A percentile compares a stretch with the other conserved stretches of the same genome.
phyloP scores from a whole-genome alignment of 768 basidiomycete genomes.

The Rhodotorula graminis region DNA sequence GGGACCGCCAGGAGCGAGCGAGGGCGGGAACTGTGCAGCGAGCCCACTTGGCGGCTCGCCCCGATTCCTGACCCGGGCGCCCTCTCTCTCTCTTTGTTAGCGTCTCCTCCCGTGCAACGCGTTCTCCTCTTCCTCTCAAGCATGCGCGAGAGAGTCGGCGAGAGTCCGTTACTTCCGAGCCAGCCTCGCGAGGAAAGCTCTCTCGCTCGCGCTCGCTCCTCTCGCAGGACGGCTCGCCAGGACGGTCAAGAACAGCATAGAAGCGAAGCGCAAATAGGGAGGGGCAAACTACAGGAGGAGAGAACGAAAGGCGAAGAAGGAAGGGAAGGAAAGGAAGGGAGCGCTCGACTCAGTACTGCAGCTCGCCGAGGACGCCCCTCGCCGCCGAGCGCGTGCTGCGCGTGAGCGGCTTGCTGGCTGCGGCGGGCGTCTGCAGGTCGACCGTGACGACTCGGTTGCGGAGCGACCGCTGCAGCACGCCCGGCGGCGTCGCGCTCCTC shows the following conservation, averaged over 20 bases:
- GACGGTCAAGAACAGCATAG: too few relatives aligned
- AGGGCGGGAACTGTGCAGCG: neutral
- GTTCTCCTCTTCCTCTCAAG: too few relatives aligned
- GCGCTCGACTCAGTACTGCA: slow-evolving; percentile 5
- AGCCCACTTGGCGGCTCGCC: slow-evolving; percentile 18
- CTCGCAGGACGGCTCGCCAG: too few relatives aligned
- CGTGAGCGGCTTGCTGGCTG: slow-evolving; percentile 1
- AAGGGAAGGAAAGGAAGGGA: neutral
- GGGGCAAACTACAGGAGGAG: neutral
- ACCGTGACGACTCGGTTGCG: slow-evolving; percentile 25
- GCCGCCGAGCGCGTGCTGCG: neutral
- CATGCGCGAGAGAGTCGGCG: too few relatives aligned
- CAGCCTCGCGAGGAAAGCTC: too few relatives aligned
- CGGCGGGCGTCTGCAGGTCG: slow-evolving; percentile 6
- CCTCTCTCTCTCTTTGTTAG: too few relatives aligned
- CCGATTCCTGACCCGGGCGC: slow-evolving; percentile 12
- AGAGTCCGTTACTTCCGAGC: too few relatives aligned
- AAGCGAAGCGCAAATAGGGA: neutral
- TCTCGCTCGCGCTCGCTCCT: too few relatives aligned
- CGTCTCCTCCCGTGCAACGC: too few relatives aligned
- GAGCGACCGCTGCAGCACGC: slow-evolving; percentile 20
- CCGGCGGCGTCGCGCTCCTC: slow-evolving; percentile 4
- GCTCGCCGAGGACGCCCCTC: slow-evolving; percentile 17
- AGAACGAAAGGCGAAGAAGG: neutral
- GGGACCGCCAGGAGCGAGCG: neutral